These are phyloP conservation scores for Tuber microsphaerosporum DNA, from an alignment of 495 filamentous ascomycete genomes.

Conservation along the genomic window DNA sequence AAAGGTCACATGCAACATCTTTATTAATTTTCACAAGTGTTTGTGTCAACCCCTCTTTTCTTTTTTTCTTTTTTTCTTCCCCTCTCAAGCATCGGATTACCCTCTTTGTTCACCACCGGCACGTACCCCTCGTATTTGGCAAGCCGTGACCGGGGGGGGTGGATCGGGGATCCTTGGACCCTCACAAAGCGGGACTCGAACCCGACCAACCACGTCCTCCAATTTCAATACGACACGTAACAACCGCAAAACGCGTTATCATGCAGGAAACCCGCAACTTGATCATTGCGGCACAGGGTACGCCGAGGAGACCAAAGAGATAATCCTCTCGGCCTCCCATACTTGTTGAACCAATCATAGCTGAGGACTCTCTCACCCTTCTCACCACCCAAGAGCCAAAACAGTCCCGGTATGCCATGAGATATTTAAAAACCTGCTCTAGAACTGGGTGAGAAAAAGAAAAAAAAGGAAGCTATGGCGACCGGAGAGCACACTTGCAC, in stretches of 20 bases:
- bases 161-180: neutral
- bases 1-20: neutral
- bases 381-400: neutral
- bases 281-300: neutral
- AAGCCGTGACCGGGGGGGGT: neutral
- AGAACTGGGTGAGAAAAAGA: too few species aligned
- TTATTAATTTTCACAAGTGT: neutral
- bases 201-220: neutral
- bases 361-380: neutral
- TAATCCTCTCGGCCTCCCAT: neutral
- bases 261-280: neutral
- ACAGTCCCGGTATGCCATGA: neutral
- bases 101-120: neutral
- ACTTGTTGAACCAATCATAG: neutral
- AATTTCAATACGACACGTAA: neutral
- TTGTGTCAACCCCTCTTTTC: neutral
- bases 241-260: neutral
- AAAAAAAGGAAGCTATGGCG: too few species aligned
- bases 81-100: neutral
- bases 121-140: neutral
- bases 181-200: neutral
- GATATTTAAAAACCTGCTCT: too few species aligned
- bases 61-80: neutral
- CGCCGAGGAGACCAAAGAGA: neutral
- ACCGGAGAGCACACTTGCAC: too few species aligned